Conservation (phyloP, 1,284 basidiomycete species). For the Boletus sp. region DNA sequence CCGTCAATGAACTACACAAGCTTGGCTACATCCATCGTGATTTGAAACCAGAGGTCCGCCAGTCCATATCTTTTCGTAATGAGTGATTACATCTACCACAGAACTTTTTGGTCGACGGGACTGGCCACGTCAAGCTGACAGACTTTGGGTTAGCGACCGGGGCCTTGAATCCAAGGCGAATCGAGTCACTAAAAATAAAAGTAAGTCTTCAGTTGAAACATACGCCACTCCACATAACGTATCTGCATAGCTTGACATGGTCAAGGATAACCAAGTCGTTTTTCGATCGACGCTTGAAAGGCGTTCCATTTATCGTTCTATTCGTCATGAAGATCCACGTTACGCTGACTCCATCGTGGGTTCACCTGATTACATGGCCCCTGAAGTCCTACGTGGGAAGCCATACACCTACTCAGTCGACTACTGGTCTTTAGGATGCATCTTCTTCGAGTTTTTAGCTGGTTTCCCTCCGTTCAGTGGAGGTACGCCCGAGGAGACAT, state of each 20-base stretch:
- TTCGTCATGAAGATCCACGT: slow-evolving; percentile 87
- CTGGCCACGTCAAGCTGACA: slow-evolving; percentile 97
- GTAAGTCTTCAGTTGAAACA: slow-evolving; percentile 38
- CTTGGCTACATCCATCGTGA: slow-evolving; percentile 97
- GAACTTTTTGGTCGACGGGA: slow-evolving; percentile 97
- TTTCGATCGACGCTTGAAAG: slow-evolving; percentile 94
- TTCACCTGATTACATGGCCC: slow-evolving; percentile 96
- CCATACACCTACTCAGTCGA: slow-evolving; percentile 96
- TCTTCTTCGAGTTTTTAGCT: slow-evolving; percentile 96
- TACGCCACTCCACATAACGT: not conserved
- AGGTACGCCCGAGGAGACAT: slow-evolving; percentile 95
- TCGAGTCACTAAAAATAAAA: slow-evolving; percentile 93
- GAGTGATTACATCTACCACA: slow-evolving; percentile 34
- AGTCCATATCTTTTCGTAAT: not conserved
- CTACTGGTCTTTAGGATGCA: slow-evolving; percentile 99
- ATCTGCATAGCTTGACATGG: slow-evolving; percentile 79
- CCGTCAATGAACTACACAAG: slow-evolving; percentile 89
- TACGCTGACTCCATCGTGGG: slow-evolving; percentile 99
- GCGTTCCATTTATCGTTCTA: slow-evolving; percentile 91
- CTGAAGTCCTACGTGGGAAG: slow-evolving; percentile 92
- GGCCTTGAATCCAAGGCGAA: slow-evolving; percentile 91
- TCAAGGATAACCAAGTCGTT: slow-evolving; percentile 90
- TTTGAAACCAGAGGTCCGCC: slow-evolving; percentile 87
- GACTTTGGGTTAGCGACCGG: slow-evolving; percentile 99
- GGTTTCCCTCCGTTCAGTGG: slow-evolving; percentile 99